Conservation (phyloP, 2,329 filamentous ascomycete species). For the Orbilia ellipsospora region DNA sequence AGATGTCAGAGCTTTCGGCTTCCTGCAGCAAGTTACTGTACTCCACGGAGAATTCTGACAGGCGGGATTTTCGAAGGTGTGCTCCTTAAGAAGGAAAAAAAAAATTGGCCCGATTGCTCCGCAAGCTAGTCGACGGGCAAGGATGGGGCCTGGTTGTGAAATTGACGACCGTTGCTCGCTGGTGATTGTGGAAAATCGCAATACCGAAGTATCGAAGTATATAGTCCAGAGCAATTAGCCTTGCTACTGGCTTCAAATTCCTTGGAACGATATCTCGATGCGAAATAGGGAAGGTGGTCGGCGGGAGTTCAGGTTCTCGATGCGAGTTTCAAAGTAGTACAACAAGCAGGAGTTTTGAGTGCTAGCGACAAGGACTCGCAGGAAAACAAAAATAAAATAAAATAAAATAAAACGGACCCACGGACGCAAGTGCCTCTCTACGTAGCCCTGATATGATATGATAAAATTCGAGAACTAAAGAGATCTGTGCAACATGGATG, state of each 20-base stretch:
- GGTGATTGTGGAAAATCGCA: conserved; percentile 37
- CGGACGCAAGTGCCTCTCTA: conserved; percentile 36
- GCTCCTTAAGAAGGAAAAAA: conserved; percentile 18
- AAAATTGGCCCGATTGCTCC: conserved; percentile 53
- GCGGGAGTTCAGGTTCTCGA: conserved; percentile 53
- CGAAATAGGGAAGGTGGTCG: conserved; percentile 54
- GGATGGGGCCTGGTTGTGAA: conserved; percentile 48
- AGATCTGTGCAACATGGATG: conserved; percentile 49
- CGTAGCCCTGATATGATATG: conserved; percentile 22
- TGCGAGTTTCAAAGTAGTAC: conserved; percentile 55
- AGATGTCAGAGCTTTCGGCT: conserved; percentile 52
- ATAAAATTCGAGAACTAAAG: conserved; percentile 51
- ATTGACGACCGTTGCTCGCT: conserved; percentile 44
- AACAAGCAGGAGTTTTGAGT: conserved; percentile 41
- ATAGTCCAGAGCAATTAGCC: conserved; percentile 41
- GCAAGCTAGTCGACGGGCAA: conserved; percentile 53
- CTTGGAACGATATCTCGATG: conserved; percentile 55
- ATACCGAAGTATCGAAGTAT: conserved; percentile 14
- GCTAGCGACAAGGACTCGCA: conserved; percentile 34
- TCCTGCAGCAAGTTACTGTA: conserved; percentile 43
- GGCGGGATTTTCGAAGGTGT: conserved; percentile 53
- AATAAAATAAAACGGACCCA: not conserved
- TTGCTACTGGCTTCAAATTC: conserved; percentile 25
- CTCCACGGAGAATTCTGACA: conserved; percentile 55
- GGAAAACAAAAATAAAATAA: not conserved